Evolutionary conservation across 2,329 filamentous ascomycete genomes (phyloP), one percentile per base, ranked within the genome.

Genomic region (Penicillium expansum): DNA sequence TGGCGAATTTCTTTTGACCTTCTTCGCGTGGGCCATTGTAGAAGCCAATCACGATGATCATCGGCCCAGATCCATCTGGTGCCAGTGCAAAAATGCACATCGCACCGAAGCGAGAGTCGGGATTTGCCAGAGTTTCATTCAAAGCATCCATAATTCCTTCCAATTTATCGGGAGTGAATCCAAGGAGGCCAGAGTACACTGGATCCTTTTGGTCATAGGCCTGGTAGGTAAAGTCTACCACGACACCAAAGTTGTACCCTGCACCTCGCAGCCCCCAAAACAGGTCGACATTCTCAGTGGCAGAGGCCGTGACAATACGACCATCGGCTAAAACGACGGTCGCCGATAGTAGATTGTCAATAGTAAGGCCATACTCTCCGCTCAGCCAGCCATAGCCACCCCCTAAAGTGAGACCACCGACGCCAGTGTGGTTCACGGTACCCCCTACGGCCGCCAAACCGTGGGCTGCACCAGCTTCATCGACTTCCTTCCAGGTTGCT

Each of bases 401-500:
- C 0, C 83, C 83, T 1, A 86, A 68, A 0, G 80, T 79, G 14
- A 87, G 72, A 0, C 83, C 85, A 2, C 83, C 84, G 6, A 87
- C 81, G 6, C 85, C 85, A 1, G 84, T 87, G 60, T 86, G 82
- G 41, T 82, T 82, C 10, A 87, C 83, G 0, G 84, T 86, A 3
- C 85, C 85, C 9, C 84, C 84, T 0, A 86, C 82, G 1, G 83
- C 83, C 2, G 83, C 84, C 39, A 87, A 76, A 0, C 79, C 79
- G 61, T 83, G 72, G 52, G 79, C 70, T 50, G 75, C 81, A 1
- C 79, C 80, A 0, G 77, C 79, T 14, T 76, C 72, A 61, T 87
- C 83, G 13, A 86, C 79, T 57, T 85, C 80, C 54, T 73, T 74
- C 82, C 83, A 85, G 2, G 76, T 69, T 44, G 79, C 78, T n/a